Evolutionary conservation across 345 rosid genomes (phyloP), one percentile per base, ranked within the genome.

Genomic region (Gossypioides kirkii): DNA sequence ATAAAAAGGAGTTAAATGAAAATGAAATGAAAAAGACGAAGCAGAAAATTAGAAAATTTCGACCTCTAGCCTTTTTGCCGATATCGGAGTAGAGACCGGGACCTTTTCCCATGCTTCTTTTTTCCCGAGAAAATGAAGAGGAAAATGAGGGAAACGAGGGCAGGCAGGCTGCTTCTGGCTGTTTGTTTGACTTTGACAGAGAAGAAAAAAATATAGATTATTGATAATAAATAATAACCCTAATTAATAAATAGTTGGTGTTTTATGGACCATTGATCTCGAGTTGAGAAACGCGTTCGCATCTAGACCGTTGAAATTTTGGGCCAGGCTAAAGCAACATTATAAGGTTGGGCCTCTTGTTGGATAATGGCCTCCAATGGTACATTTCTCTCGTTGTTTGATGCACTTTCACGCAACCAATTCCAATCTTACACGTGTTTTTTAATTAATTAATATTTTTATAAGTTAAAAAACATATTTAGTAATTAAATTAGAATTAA

Each of bases 51-150:
- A 3, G 1, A 65, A 26, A 66, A 17, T 8, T 22, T 4, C 25
- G 61, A 92, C 98, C 98, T 92, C 89, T 85, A 79, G 96, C 89
- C 69, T 86, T 88, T 83, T 95, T 95, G 78, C 98, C 99, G 84
- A 95, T 95, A 55, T 89, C 97, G 75, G 92, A 68, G 91, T 90
- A 95, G 79, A 95, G 96, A 42, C 92, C 98, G 18, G 98, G 98
- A 66, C 99, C 99, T 74, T 89, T 89, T 52, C 72, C 93, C 98
- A 92, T 95, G 82, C 64, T 55, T 41, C 52, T 56, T 75, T 73
- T 50, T 64, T 32, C 20, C 55, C 10, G 26, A 53, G 52, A 22
- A 63, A 61, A 43, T 16, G 46, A 9, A 23, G 6, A 16, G 11
- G 18, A 47, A n/a, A 61, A 11, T 32, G n/a, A 70, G 20, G 42